phyloP scores from a whole-genome alignment of 2,329 filamentous ascomycete genomes.

The Fusarium redolens region DNA sequence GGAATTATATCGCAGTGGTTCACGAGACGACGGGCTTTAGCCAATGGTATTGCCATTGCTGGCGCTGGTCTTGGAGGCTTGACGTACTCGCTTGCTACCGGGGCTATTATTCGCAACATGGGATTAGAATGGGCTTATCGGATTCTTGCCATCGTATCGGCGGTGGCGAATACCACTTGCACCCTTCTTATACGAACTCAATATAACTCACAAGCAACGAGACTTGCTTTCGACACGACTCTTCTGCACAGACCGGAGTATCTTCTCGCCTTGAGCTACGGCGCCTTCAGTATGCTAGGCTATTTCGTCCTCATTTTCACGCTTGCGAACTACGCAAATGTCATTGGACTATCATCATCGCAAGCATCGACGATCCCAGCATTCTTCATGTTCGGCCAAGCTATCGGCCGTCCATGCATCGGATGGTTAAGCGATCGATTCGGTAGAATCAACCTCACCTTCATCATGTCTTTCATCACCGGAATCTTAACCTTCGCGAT shows the following conservation, averaged over 20 bases:
- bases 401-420: not conserved
- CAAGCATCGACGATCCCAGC: slow-evolving; percentile 72
- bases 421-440: slow-evolving; percentile 56
- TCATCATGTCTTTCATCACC: slow-evolving; percentile 55
- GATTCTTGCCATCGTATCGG: slow-evolving; percentile 59
- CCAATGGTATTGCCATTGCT: slow-evolving; percentile 66
- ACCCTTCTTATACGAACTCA: slow-evolving; percentile 68
- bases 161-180: slow-evolving; percentile 65
- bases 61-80: slow-evolving; percentile 59
- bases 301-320: slow-evolving; percentile 74
- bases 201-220: not conserved
- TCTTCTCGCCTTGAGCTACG: slow-evolving; percentile 67
- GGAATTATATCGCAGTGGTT: slow-evolving; percentile 73
- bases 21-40: slow-evolving; percentile 63
- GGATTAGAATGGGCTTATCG: slow-evolving; percentile 68
- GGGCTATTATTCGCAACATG: slow-evolving; percentile 64
- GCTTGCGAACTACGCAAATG: slow-evolving; percentile 70
- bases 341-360: slow-evolving; percentile 67
- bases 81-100: slow-evolving; percentile 38
- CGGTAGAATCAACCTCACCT: slow-evolving; percentile 72
- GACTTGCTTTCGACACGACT: slow-evolving; percentile 16
- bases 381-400: slow-evolving; percentile 70
- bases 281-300: slow-evolving; percentile 71
- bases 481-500: slow-evolving; percentile 2
- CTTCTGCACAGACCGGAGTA: slow-evolving; percentile 61